Evolutionary conservation across 148 eudicot species (phyloP).

Genomic region (Silene latifolia): DNA sequence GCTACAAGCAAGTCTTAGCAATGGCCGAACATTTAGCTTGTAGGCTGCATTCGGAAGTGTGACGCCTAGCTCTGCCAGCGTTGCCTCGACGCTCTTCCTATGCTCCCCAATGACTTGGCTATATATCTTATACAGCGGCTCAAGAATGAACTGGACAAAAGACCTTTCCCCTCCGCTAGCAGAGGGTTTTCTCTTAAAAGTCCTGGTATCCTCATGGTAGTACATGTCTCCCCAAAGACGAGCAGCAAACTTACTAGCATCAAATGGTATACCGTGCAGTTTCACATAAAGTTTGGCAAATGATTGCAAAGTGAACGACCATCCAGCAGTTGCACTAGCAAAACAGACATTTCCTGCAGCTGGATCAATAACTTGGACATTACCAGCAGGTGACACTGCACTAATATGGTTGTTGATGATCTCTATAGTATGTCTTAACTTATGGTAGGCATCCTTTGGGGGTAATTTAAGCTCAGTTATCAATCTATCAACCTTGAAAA

Average conservation of each 20-base stretch:
- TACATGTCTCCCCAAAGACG: slow-evolving; percentile 96
- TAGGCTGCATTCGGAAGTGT: slow-evolving; percentile 90
- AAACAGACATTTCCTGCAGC: slow-evolving; percentile 90
- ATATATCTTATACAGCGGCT: slow-evolving; percentile 91
- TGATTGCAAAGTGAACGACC: slow-evolving; percentile 95
- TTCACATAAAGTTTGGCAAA: slow-evolving; percentile 94
- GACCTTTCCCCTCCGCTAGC: slow-evolving; percentile 82
- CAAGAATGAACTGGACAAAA: slow-evolving; percentile 92
- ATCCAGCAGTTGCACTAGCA: slow-evolving; percentile 95
- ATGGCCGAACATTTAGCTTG: slow-evolving; percentile 83
- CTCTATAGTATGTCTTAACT: slow-evolving; percentile 86
- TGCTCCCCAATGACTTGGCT: slow-evolving; percentile 99
- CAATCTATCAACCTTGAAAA: slow-evolving; percentile 82
- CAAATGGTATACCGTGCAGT: slow-evolving; percentile 88
- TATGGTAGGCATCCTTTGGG: slow-evolving; percentile 96
- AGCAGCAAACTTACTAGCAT: slow-evolving; percentile 84
- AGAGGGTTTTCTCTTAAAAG: slow-evolving; percentile 67
- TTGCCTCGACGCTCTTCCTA: slow-evolving; percentile 92
- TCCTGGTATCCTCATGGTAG: slow-evolving; percentile 67
- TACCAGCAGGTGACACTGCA: slow-evolving; percentile 81
- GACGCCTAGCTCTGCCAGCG: slow-evolving; percentile 90
- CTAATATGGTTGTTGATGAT: slow-evolving; percentile 75
- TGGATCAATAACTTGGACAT: slow-evolving; percentile 82
- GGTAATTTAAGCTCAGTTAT: slow-evolving; percentile 93
- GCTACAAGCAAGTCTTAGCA: slow-evolving; percentile 94